phyloP scores from a whole-genome alignment of 805 yeast genomes.

The Teunomyces atbi region DNA sequence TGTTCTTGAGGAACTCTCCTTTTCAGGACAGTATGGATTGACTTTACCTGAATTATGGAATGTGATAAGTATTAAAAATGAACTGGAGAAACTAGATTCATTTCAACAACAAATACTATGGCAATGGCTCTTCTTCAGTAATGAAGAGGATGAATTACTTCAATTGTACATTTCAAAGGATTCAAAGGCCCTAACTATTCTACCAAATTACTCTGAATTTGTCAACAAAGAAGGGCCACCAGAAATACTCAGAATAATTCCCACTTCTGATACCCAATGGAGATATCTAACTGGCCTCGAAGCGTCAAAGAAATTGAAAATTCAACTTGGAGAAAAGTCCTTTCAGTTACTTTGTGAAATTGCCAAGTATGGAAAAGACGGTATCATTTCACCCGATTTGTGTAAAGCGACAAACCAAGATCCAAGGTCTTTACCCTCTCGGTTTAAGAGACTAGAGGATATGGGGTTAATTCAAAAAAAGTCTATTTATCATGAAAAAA shows the following conservation, averaged over 20 bases:
- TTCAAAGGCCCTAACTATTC: constrained; percentile 12
- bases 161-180: constrained; percentile 15
- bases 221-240: constrained; percentile 15
- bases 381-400: constrained; percentile 59
- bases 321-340: constrained; percentile 50
- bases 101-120: constrained; percentile 40
- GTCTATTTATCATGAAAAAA: constrained; percentile 27
- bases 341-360: constrained; percentile 60
- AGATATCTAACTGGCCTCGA: constrained; percentile 51
- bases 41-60: constrained; percentile 29
- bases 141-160: constrained; percentile 11
- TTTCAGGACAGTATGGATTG: constrained; percentile 33
- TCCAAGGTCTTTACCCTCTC: constrained; percentile 62
- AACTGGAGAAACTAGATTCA: constrained; percentile 23
- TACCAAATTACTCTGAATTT: constrained; percentile 19
- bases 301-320: constrained; percentile 45
- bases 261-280: constrained; percentile 59
- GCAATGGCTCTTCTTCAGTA: constrained; percentile 35
- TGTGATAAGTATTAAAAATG: constrained; percentile 16
- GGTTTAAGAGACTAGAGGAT: constrained; percentile 55
- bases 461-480: constrained; percentile 47
- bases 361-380: constrained; percentile 53
- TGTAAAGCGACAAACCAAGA: constrained; percentile 63
- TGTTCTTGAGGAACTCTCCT: constrained; percentile 26
- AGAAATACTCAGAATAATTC: constrained; percentile 22